Base-by-base conservation (phyloP, 371 early-diverging fungal species). In the Mucor irregularis region DNA sequence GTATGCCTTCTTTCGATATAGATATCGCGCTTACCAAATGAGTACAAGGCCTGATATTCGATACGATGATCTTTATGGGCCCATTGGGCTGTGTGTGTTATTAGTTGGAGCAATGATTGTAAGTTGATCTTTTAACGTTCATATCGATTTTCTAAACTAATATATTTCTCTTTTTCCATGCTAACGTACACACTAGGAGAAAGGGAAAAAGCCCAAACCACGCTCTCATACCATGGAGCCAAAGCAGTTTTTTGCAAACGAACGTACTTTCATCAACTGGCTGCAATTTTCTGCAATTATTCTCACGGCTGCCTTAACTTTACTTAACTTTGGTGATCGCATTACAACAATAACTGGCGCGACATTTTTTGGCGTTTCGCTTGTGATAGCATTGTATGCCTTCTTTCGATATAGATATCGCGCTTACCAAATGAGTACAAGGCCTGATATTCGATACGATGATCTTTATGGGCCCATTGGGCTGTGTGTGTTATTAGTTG, bases 241-340 rank as follows among this genome's bases (percentile, higher is more conserved):
- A 2, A 73, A 73, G 25, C 88, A 91, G 22, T 92, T 91, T 70
- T 91, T 96, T 70, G 94, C 96, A 22, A 96, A 96, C 65, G 96
- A 96, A 69, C 78, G 96, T 38, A 95, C 95, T 0, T 94, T 91
- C 58, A 80, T 96, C 56, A 80, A 83, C 49, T 95, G 95, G 95
- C 76, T 93, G 46, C 88, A 90, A 38, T 78, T 88, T 30, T 73
- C 86, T 30, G 83, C 85, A n/a, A 68, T 86, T 25, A 68, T 90
- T 28, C 80, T 90, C 24, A 81, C 79, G 21, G 73, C 88, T 25
- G 87, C 86, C 5, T 64, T 91, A 58, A 88, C 86, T 19, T 66
- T 92, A 31, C 56, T 90, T 30, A 91, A 90, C 64, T 92, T 90
- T 76, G 89, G 89, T 30, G 75, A 82, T 54, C 39, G 53, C 40